These are phyloP conservation scores for Tolypocladium sp. DNA, from an alignment of 2,329 filamentous ascomycete species.

Conservation along the genomic window DNA sequence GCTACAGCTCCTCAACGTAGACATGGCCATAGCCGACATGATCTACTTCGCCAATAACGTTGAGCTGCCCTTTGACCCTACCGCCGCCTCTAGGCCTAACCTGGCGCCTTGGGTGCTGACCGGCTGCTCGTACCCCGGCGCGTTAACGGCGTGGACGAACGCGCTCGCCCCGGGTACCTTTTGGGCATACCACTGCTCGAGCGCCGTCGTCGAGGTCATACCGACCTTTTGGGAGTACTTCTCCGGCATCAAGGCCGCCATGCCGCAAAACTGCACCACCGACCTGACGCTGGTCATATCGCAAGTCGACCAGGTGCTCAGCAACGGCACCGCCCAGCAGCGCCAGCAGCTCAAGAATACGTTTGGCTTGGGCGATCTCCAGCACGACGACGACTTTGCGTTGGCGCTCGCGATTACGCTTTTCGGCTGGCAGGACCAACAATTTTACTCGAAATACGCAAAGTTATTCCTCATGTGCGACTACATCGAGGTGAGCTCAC, in stretches of 20 bases:
- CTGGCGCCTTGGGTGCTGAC: conserved; percentile 66
- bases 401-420: conserved; percentile 17
- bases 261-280: conserved; percentile 49
- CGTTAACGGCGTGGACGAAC: conserved; percentile 64
- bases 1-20: conserved; percentile 67
- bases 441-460: conserved; percentile 22
- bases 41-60: conserved; percentile 68
- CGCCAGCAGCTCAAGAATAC: conserved; percentile 30
- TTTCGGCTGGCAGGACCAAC: conserved; percentile 24
- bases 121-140: conserved; percentile 72
- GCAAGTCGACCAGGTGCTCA: conserved; percentile 38
- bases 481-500: conserved; percentile 12
- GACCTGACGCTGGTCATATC: conserved; percentile 46
- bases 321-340: conserved; percentile 18
- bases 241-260: conserved; percentile 32
- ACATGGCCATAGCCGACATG: conserved; percentile 67
- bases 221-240: conserved; percentile 59
- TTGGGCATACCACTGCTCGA: conserved; percentile 67
- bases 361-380: conserved; percentile 31
- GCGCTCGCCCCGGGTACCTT: conserved; percentile 66
- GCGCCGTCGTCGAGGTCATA: conserved; percentile 66
- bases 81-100: conserved; percentile 52
- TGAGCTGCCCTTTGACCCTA: conserved; percentile 56
- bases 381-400: conserved; percentile 39
- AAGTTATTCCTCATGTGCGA: conserved; percentile 27